These are phyloP conservation scores for Aspergillus calidoustus DNA, from an alignment of 2,329 filamentous ascomycete genomes.

Conservation along the genomic window DNA sequence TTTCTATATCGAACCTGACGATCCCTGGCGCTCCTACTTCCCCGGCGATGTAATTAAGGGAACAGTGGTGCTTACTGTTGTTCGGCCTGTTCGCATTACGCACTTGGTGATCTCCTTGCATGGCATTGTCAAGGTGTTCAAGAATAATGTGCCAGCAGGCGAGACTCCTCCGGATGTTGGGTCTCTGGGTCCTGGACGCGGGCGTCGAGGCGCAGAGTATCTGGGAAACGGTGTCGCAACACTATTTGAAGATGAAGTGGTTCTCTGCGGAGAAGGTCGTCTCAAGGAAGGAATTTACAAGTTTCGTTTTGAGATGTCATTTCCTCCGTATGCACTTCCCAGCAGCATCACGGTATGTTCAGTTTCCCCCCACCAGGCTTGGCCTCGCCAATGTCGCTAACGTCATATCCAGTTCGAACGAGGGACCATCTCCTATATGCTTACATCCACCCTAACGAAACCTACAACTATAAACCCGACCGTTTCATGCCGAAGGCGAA, in stretches of 20 bases:
- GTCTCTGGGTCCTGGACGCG: conserved; percentile 59
- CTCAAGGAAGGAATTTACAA: conserved; percentile 68
- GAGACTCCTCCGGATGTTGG: conserved; percentile 56
- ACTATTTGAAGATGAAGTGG: conserved; percentile 67
- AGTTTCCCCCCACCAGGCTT: conserved; percentile 5
- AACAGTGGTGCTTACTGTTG: conserved; percentile 62
- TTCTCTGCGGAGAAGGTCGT: conserved; percentile 67
- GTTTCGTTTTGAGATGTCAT: conserved; percentile 67
- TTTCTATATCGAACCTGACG: conserved; percentile 65
- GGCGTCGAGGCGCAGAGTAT: conserved; percentile 58
- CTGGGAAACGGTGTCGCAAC: conserved; percentile 68
- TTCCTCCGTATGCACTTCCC: conserved; percentile 64
- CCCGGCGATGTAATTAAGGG: conserved; percentile 67
- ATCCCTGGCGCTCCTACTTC: conserved; percentile 65
- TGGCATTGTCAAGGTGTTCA: conserved; percentile 68
- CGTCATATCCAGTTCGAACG: conserved; percentile 76
- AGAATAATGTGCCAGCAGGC: conserved; percentile 62
- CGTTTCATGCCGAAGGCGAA: conserved; percentile 76
- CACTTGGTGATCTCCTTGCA: conserved; percentile 67
- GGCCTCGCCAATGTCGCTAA: conserved; percentile 9
- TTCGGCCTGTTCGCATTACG: conserved; percentile 65
- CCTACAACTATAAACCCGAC: conserved; percentile 85
- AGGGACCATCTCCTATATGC: conserved; percentile 87
- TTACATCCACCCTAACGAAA: conserved; percentile 86
- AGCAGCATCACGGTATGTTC: conserved; percentile 89